Evolutionary conservation across 768 basidiomycete genomes (phyloP), one percentile per base, ranked within the genome.

Genomic region (Leccinum boreale): DNA sequence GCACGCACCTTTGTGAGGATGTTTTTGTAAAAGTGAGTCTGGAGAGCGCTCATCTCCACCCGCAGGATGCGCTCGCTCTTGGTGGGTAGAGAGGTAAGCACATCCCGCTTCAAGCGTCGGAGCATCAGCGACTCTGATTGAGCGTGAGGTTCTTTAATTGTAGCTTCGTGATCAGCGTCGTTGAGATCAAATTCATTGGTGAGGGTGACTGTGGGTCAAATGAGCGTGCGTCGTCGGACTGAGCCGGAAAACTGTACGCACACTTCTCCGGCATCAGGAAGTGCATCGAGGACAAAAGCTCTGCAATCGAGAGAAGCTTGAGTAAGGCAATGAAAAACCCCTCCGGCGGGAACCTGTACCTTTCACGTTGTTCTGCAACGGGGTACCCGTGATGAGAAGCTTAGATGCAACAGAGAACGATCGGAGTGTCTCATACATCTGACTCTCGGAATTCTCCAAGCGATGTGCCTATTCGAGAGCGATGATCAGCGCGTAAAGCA

Each of bases 191-290:
- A 98, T 70, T 98, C 95, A 74, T 92, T 94, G 11, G 90, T 89
- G 28, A 99, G 80, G 33, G 90, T 87, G 73, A 98, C 92, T 96
- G 70, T 26, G 50, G 50, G 36, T 33, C 28, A 52, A 52, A 15
- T 73, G 19, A 73, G 44, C 9, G 47, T 12, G 35, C 9, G 14
- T 11, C n/a, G 5, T 21, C 28, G 19, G 29, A 10, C 3, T 29
- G 12, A 44, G 19, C 17, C n/a, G 31, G 26, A 23, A 42, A 44
- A 44, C 15, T 2, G 9, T 46, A 63, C 89, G 72, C 63, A 92
- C 93, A 99, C 77, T 92, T 93, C 67, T 98, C 95, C 8, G 97
- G 97, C 92, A 97, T 97, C 63, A 98, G 79, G 81, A 99, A 99
- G 73, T 98, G 97, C 96, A 98, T 98, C 72, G 98, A 77, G 11